Conservation (phyloP, 2,329 filamentous ascomycete species). For the Sodiomyces alkalinus region DNA sequence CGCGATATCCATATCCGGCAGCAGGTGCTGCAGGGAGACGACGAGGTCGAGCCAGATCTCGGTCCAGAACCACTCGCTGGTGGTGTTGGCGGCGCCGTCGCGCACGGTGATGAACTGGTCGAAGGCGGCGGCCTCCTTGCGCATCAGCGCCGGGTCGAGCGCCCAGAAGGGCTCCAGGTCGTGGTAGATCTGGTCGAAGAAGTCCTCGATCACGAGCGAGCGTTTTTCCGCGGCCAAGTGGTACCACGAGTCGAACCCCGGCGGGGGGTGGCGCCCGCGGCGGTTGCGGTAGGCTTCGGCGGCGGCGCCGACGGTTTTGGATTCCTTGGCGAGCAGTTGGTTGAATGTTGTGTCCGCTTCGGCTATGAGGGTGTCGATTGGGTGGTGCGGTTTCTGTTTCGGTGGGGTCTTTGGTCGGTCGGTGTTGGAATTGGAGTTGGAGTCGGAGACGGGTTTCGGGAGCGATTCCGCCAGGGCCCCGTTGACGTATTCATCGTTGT, state of each 20-base stretch:
- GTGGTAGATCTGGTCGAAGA: conserved; percentile 38
- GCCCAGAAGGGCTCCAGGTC: conserved; percentile 40
- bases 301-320: conserved; percentile 25
- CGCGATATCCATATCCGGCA: conserved; percentile 54
- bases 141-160: conserved; percentile 28
- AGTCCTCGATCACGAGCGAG: conserved; percentile 29
- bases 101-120: conserved; percentile 49
- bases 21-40: conserved; percentile 32
- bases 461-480: neutral
- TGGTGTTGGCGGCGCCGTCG: conserved; percentile 32
- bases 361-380: conserved; percentile 28
- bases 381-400: conserved; percentile 14
- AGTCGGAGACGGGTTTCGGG: neutral
- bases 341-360: conserved; percentile 22
- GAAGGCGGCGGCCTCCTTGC: conserved; percentile 35
- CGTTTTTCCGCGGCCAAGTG: conserved; percentile 24
- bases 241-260: conserved; percentile 32
- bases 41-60: conserved; percentile 40
- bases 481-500: neutral
- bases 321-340: conserved; percentile 22
- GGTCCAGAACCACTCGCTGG: conserved; percentile 43
- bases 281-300: conserved; percentile 28
- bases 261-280: conserved; percentile 32
- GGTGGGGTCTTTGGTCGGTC: neutral
- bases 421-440: conserved; percentile 1